Evolutionary conservation across 441 rosid genomes (phyloP).

Genomic region (Eruca vesicaria): DNA sequence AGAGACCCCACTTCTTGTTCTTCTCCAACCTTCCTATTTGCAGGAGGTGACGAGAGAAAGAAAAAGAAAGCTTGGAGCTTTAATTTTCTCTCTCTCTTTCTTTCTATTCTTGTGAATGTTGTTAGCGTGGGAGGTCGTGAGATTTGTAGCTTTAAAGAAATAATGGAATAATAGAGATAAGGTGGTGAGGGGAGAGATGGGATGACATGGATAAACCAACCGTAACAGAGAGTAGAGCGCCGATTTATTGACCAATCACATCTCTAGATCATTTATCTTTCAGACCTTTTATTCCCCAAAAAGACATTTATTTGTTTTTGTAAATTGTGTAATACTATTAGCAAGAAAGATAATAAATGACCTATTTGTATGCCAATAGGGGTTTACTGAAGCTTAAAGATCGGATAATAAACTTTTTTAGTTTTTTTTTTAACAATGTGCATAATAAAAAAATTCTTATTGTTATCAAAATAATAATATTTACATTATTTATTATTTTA

Average conservation of each 20-base stretch:
- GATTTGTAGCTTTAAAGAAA: conserved; percentile 9
- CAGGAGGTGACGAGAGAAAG: conserved; percentile 11
- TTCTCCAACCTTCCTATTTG: conserved; percentile 1
- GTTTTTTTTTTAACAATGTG: too few species aligned
- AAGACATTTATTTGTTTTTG: neutral
- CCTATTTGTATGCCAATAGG: conserved; percentile 26
- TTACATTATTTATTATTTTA: neutral
- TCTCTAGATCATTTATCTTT: neutral
- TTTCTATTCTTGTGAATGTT: conserved; percentile 10
- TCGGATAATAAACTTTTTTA: neutral
- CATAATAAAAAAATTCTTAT: too few species aligned
- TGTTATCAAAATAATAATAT: neutral
- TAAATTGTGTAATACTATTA: neutral
- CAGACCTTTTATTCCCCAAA: neutral
- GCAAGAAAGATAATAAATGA: conserved; percentile 19
- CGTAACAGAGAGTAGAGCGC: conserved; percentile 28
- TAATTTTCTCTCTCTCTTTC: neutral
- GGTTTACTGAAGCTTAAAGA: neutral
- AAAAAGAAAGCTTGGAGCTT: neutral
- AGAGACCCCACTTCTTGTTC: conserved; percentile 27
- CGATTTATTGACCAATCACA: conserved; percentile 36
- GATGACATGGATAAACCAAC: conserved; percentile 34
- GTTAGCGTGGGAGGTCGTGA: conserved; percentile 33
- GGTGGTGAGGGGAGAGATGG: neutral
- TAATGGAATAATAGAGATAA: neutral